These are phyloP conservation scores for Leishmania gerbilli DNA, from an alignment of 208 protist species.

Conservation along the genomic window DNA sequence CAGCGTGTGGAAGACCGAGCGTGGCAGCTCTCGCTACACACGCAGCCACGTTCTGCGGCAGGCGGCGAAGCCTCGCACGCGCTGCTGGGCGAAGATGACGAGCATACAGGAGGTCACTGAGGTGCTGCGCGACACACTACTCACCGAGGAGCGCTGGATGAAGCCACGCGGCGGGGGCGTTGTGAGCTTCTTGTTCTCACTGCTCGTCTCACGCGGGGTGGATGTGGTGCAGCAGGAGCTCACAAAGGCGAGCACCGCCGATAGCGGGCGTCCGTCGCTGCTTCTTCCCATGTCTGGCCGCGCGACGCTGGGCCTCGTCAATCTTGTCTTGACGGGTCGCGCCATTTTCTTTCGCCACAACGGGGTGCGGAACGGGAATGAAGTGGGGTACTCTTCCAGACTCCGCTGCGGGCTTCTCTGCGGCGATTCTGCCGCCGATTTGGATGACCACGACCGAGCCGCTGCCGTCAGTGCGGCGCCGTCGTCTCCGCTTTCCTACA, in stretches of 20 bases:
- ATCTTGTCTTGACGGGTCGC: conserved; percentile 48
- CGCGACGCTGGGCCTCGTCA: conserved; percentile 55
- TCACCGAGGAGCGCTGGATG: conserved; percentile 48
- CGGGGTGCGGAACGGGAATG: conserved; percentile 27
- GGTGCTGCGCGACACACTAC: conserved; percentile 31
- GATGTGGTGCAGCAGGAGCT: conserved; percentile 42
- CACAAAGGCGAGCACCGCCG: conserved; percentile 20
- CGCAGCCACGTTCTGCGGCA: conserved; percentile 18
- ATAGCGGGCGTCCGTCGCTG: conserved; percentile 12
- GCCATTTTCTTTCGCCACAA: conserved; percentile 40
- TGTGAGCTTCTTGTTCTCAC: conserved; percentile 71
- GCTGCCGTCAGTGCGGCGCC: not conserved
- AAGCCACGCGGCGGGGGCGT: conserved; percentile 61
- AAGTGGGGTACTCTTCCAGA: conserved; percentile 33
- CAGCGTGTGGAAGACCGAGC: conserved; percentile 28
- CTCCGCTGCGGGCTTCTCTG: conserved; percentile 41
- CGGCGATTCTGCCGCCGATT: conserved; percentile 14
- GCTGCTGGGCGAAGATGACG: conserved; percentile 42
- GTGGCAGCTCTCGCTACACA: conserved; percentile 11
- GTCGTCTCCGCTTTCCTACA: conserved; percentile 17
- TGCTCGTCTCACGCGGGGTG: conserved; percentile 66
- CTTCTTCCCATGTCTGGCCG: conserved; percentile 22
- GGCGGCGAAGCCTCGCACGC: conserved; percentile 13
- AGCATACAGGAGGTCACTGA: conserved; percentile 48
- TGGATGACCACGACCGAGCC: not conserved